Evolutionary conservation across 2,329 filamentous ascomycete species (phyloP), one percentile per base, ranked within the genome.

Genomic region (Fonsecaea monophora): DNA sequence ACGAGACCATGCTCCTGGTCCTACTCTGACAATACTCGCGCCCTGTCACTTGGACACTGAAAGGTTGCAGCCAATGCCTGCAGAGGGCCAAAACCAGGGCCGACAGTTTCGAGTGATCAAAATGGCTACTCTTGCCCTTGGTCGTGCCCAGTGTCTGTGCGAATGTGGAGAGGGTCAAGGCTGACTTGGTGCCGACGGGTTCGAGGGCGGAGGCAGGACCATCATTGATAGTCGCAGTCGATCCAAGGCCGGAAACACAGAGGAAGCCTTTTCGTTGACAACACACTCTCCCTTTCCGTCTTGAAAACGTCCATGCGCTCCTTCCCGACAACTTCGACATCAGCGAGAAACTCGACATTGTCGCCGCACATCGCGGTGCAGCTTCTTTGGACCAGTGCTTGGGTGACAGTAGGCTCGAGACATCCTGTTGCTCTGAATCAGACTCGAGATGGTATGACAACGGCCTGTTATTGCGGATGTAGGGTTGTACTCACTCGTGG

Each of bases 351-450:
- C 32, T 40, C 25, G 54, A 34, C 18, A 18, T n/a, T 38, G 35
- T 57, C 54, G 35, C 54, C 54, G 35, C 38, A 57, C n/a, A 34
- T 15, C n/a, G 54, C 54, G 18, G 54, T 35, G 35, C 54, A 57
- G 54, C 54, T 34, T 34, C 54, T 57, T 1, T 34, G 54, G 13
- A 57, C 54, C 6, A 57, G 34, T 4, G 34, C 30, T 18, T 57
- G 54, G 18, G 54, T 57, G n/a, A 38, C 34, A 8, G 54, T 4
- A 15, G 38, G 54, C 7, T 34, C 34, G n/a, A 57, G 54, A 35
- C 40, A 57, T 13, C 54, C 54, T 35, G 32, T 57, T 38, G 54
- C 54, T 15, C 54, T 34, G 13, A 57, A 21, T 13, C 38, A 18
- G 13, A 57, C 54, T 21, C 54, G 30, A 57, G 54, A 34, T 34